Evolutionary conservation across 257 asterid species (phyloP), one percentile per base, ranked within the genome.

Genomic region (Solanum sitiens): DNA sequence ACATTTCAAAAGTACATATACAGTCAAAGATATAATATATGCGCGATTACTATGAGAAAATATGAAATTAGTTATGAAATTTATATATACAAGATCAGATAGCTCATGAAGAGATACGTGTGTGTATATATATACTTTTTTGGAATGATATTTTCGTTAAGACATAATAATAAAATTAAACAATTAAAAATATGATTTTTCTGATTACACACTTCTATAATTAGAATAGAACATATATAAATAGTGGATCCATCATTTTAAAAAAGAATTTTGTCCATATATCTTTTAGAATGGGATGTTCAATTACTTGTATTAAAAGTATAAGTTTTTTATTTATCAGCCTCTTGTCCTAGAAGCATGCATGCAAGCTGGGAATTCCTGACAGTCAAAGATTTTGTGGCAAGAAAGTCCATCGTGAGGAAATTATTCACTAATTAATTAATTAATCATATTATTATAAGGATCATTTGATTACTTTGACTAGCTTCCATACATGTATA

Each of bases 171-270:
- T 63, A 2, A n/a, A 10, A 63, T 63, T 63, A 63, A 10, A 1
- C 27, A 23, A n/a, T 10, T 63, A n/a, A 65, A 65, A 56, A 45
- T 18, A 56, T 2, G 23, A 50, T 50, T 3, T 50, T 53, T 15
- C 1, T 53, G 11, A 20, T 21, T 2, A 16, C 33, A 65, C 72
- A 65, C 37, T 68, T 68, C 20, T 13, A 25, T 27, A 68, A 25
- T 68, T 67, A 27, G 35, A 67, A 27, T 3, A 25, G 13, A 25
- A 27, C 30, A 27, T 27, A 27, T 65, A 65, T n/a, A 4, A n/a
- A 65, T n/a, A 5, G 25, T 11, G 0, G 0, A 0, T 65, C 1
- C 7, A 65, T n/a, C 1, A 65, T 65, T 25, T n/a, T 11, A 32
- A 11, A 65, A 11, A 23, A 23, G 16, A 67, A 25, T 25, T 67